Percentiles rank a stretch among this genome's conserved stretches.
Conservation (phyloP, 139 green algal genomes). For the Coelastrella sp. region DNA sequence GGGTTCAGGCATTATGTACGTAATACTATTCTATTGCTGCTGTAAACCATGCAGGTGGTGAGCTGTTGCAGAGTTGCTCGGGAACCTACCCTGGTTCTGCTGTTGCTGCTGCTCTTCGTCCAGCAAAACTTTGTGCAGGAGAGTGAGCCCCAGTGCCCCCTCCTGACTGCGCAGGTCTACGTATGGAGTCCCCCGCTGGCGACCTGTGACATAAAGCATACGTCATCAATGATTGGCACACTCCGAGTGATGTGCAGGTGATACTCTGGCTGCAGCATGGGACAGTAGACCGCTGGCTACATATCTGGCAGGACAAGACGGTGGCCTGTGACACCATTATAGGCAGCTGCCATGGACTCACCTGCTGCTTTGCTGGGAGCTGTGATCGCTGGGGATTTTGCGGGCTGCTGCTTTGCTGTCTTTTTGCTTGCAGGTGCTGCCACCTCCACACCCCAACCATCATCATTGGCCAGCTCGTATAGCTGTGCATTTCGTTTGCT, state of each 20-base stretch:
- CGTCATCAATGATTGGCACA: background rate
- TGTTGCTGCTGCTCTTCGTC: constrained; percentile 33
- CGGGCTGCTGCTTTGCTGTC: background rate
- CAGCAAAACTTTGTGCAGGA: constrained; percentile 57
- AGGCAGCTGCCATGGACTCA: too few relatives aligned
- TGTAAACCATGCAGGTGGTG: too few relatives aligned
- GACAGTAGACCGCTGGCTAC: too few relatives aligned
- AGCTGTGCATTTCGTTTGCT: constrained; percentile 39
- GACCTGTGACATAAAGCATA: background rate
- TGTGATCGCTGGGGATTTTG: background rate
- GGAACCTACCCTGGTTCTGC: too few relatives aligned
- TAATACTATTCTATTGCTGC: background rate
- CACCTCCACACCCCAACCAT: constrained; percentile 40
- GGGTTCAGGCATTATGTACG: too few relatives aligned
- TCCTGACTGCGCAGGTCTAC: constrained; percentile 50
- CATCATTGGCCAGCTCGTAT: constrained; percentile 54
- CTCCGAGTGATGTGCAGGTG: background rate
- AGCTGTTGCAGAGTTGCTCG: too few relatives aligned
- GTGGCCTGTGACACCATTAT: background rate
- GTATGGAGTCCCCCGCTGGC: constrained; percentile 34
- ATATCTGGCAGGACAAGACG: background rate
- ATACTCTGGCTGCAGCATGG: too few relatives aligned
- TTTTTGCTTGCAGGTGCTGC: background rate
- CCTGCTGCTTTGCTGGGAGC: background rate
- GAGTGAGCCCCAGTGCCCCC: constrained; percentile 52